A percentile compares a stretch with the other conserved stretches of the same genome.
These are phyloP conservation scores for Syzygium malaccense DNA, from an alignment of 441 rosid genomes.

Conservation along the genomic window DNA sequence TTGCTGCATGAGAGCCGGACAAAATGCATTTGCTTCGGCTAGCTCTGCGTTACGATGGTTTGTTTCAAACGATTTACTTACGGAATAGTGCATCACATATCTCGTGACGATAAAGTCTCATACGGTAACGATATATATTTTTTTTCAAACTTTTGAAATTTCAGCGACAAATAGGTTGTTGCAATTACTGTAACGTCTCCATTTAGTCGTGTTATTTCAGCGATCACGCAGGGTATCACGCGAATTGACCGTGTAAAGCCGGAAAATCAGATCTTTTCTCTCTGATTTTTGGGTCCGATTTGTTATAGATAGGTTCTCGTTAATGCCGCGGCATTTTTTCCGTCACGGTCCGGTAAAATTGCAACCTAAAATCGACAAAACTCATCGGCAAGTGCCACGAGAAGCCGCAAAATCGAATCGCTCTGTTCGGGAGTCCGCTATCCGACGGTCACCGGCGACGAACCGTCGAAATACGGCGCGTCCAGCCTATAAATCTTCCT, in stretches of 20 bases:
- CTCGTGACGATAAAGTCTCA: neutral
- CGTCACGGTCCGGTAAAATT: neutral
- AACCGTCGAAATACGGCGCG: neutral
- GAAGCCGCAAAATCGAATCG: neutral
- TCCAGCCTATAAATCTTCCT: neutral
- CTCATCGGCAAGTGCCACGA: neutral
- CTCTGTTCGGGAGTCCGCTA: neutral
- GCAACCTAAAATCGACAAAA: neutral
- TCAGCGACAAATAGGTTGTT: neutral
- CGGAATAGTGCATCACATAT: rapidly evolving
- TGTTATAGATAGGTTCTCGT: neutral
- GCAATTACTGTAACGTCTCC: neutral
- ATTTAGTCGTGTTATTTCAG: rapidly evolving
- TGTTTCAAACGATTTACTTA: neutral
- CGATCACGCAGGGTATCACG: rapidly evolving
- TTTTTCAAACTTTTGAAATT: neutral
- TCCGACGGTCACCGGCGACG: rapidly evolving
- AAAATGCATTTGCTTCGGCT: neutral
- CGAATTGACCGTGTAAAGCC: neutral
- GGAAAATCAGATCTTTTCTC: neutral
- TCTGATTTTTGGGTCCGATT: neutral
- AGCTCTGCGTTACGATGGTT: rapidly evolving
- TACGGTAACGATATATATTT: rapidly evolving
- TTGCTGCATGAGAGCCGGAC: neutral
- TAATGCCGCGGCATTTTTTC: neutral